A percentile compares a stretch with the other conserved stretches of the same genome.
Conservation (phyloP, 257 asterid genomes). For the Przewalskia tangutica region DNA sequence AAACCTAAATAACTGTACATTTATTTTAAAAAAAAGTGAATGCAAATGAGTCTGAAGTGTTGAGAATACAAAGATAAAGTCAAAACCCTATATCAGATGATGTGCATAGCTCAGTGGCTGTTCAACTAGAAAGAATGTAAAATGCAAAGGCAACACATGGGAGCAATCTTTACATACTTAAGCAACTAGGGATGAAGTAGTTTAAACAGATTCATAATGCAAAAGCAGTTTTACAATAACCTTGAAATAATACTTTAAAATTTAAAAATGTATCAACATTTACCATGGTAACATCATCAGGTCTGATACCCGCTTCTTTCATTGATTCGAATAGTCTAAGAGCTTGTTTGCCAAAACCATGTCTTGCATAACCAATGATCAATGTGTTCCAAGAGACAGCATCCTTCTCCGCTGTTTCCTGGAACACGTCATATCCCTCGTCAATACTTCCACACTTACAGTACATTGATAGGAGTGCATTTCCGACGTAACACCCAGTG, state of each 20-base stretch:
- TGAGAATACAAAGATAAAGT: neutral
- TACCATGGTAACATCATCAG: conserved; percentile 94
- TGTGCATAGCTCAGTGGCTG: neutral
- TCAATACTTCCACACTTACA: conserved; percentile 87
- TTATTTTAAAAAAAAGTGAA: neutral
- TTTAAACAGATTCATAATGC: neutral
- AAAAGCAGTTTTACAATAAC: neutral
- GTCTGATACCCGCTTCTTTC: conserved; percentile 42
- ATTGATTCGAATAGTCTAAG: conserved; percentile 53
- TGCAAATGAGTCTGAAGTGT: neutral
- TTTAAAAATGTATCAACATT: neutral
- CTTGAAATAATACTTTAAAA: neutral
- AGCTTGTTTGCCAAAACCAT: conserved; percentile 75
- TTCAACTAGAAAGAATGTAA: neutral
- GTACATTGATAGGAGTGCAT: conserved; percentile 91
- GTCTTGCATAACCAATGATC: conserved; percentile 83
- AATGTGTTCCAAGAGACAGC: conserved; percentile 87
- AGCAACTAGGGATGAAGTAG: neutral
- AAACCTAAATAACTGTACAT: neutral
- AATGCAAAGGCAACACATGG: neutral
- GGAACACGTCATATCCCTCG: conserved; percentile 58
- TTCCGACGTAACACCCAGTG: conserved; percentile 69
- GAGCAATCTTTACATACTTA: neutral
- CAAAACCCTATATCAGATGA: neutral
- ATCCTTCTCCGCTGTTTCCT: conserved; percentile 58